phyloP scores from a whole-genome alignment of 1,139 yeast species.

The Meyerozyma elateridarum region DNA sequence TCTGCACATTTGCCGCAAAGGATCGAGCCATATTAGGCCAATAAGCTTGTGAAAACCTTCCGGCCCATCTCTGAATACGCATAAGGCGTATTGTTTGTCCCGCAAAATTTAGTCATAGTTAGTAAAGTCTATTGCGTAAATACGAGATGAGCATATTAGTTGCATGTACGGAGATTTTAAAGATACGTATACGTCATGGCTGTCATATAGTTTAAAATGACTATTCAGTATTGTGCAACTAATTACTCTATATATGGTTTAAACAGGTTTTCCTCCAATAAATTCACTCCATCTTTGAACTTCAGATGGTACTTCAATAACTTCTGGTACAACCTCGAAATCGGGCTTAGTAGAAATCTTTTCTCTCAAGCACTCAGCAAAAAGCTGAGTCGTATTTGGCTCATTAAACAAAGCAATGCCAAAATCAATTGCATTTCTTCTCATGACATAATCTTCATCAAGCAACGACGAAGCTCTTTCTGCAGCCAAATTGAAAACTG shows the following conservation, averaged over 20 bases:
- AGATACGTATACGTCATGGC: too few species aligned
- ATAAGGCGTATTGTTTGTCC: too few species aligned
- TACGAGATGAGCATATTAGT: too few species aligned
- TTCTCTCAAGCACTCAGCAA: conserved; percentile 75
- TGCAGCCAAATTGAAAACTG: conserved; percentile 87
- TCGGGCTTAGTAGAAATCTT: conserved; percentile 58
- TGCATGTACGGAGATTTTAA: too few species aligned
- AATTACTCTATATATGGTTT: conserved; percentile 10
- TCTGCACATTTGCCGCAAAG: too few species aligned
- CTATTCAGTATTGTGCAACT: too few species aligned
- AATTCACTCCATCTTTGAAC: conserved; percentile 96
- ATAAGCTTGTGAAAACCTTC: too few species aligned
- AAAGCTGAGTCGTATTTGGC: conserved; percentile 85
- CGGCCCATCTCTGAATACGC: too few species aligned
- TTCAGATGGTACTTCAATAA: conserved; percentile 68
- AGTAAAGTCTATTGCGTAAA: too few species aligned
- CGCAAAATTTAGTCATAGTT: too few species aligned
- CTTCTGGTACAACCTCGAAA: conserved; percentile 37
- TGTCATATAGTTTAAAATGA: too few species aligned
- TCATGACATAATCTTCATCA: conserved; percentile 94
- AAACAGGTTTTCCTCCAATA: conserved; percentile 87
- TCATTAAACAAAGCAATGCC: conserved; percentile 95
- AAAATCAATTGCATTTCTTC: conserved; percentile 98
- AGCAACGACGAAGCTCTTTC: conserved; percentile 80
- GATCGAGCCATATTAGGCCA: too few species aligned